Evolutionary conservation across 805 yeast species (phyloP).

Genomic region (Sugiyamaella americana): DNA sequence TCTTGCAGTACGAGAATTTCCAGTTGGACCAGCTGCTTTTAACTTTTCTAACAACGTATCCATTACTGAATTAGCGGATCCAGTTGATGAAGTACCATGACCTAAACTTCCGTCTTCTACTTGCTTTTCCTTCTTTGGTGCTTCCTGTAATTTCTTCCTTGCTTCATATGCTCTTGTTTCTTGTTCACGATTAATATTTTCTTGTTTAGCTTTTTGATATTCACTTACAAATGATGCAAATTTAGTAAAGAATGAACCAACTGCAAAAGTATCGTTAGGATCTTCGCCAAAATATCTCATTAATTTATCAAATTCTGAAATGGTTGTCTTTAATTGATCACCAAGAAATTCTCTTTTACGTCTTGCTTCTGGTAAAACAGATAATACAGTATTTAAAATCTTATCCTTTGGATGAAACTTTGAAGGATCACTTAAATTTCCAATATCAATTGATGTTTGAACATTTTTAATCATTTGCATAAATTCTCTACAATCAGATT

Average conservation of each 20-base stretch:
- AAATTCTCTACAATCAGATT: slow-evolving; percentile 62
- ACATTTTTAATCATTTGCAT: slow-evolving; percentile 60
- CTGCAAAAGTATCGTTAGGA: slow-evolving; percentile 57
- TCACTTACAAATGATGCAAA: slow-evolving; percentile 74
- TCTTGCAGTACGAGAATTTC: slow-evolving; percentile 74
- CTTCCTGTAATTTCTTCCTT: slow-evolving; percentile 58
- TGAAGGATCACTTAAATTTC: slow-evolving; percentile 75
- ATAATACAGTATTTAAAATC: slow-evolving; percentile 53
- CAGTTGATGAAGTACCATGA: slow-evolving; percentile 10
- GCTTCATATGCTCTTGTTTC: slow-evolving; percentile 72
- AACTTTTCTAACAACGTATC: slow-evolving; percentile 81
- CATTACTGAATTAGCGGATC: slow-evolving; percentile 52
- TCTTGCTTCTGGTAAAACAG: slow-evolving; percentile 69
- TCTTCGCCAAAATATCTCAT: slow-evolving; percentile 93
- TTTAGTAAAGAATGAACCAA: slow-evolving; percentile 66
- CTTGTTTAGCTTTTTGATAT: slow-evolving; percentile 72
- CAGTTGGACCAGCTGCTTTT: slow-evolving; percentile 76
- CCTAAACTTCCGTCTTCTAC: slow-evolving; percentile 20
- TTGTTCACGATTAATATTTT: slow-evolving; percentile 75
- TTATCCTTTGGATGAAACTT: slow-evolving; percentile 80
- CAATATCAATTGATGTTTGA: slow-evolving; percentile 66
- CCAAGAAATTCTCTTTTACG: slow-evolving; percentile 59
- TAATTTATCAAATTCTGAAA: slow-evolving; percentile 58
- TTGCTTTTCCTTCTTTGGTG: slow-evolving; percentile 33
- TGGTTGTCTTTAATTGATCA: slow-evolving; percentile 56